A percentile compares a stretch with the other conserved stretches of the same genome.
These are phyloP conservation scores for Staphylotrichum tortipilum DNA, from an alignment of 495 filamentous ascomycete species.

Conservation along the genomic window DNA sequence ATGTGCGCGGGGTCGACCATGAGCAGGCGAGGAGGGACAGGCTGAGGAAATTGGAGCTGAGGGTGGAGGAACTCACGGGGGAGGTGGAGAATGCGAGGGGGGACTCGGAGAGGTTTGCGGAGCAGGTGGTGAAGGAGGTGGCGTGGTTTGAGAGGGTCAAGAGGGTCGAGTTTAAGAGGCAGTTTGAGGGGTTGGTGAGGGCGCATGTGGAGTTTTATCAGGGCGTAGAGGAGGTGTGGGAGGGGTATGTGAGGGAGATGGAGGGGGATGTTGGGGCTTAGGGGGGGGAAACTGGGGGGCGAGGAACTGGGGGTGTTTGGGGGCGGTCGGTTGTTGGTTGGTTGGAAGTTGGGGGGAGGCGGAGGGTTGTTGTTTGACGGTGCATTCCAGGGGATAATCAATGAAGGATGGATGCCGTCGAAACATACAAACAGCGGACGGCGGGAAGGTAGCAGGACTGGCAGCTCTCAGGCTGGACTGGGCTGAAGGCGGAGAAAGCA, in stretches of 20 bases:
- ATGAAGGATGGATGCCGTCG: no score
- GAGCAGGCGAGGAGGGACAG: slow-evolving; percentile 82
- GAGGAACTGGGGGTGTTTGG: no score
- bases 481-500: no score
- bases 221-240: slow-evolving; percentile 75
- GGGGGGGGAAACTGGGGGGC: no score
- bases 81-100: slow-evolving; percentile 82
- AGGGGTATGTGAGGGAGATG: slow-evolving; percentile 81
- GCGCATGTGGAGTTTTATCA: slow-evolving; percentile 82
- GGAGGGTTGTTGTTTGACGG: no score
- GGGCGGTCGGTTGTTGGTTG: not conserved
- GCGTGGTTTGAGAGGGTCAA: slow-evolving; percentile 95
- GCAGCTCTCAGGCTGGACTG: no score
- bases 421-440: no score
- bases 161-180: slow-evolving; percentile 79
- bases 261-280: no score
- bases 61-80: slow-evolving; percentile 78
- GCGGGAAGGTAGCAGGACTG: no score
- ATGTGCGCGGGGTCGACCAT: slow-evolving; percentile 93
- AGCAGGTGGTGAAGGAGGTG: slow-evolving; percentile 88
- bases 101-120: slow-evolving; percentile 79
- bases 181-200: slow-evolving; percentile 72
- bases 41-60: slow-evolving; percentile 78
- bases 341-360: not conserved
- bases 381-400: no score